phyloP scores from a whole-genome alignment of 768 basidiomycete genomes.

The Sistotremastrum suecicum region DNA sequence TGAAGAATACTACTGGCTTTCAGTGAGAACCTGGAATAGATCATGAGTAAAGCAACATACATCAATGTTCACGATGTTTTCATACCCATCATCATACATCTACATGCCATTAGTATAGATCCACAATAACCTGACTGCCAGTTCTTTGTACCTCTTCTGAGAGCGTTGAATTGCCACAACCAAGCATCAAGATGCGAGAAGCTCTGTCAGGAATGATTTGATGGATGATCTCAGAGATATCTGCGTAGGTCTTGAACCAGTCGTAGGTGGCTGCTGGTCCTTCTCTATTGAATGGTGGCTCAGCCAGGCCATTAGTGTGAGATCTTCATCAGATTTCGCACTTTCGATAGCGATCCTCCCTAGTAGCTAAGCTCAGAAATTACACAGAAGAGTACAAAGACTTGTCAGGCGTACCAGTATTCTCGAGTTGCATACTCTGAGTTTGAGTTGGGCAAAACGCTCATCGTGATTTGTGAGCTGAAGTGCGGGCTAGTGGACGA shows the following conservation, averaged over 20 bases:
- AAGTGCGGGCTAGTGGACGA: too few relatives aligned
- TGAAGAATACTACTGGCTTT: conserved; percentile 44
- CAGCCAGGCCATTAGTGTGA: neutral
- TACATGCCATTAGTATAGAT: conserved; percentile 16
- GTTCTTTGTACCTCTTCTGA: conserved; percentile 50
- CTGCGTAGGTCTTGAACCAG: conserved; percentile 77
- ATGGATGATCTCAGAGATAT: conserved; percentile 48
- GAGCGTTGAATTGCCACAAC: conserved; percentile 72
- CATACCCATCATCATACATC: conserved; percentile 86
- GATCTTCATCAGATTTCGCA: neutral
- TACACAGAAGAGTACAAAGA: neutral
- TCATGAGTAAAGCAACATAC: conserved; percentile 24
- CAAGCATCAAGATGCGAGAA: conserved; percentile 61
- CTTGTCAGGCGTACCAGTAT: conserved; percentile 9
- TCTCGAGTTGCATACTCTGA: conserved; percentile 8
- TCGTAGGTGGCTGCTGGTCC: conserved; percentile 49
- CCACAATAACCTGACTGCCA: neutral
- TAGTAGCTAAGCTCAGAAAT: neutral
- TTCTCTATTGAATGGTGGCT: conserved; percentile 28
- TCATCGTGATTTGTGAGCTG: conserved; percentile 2
- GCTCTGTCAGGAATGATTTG: conserved; percentile 47
- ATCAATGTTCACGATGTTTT: conserved; percentile 65
- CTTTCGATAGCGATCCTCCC: conserved; percentile 10
- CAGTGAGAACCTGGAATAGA: neutral
- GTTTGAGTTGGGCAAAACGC: conserved; percentile 7